Evolutionary conservation across 495 filamentous ascomycete genomes (phyloP).

Genomic region (Lepidopterella palustris): DNA sequence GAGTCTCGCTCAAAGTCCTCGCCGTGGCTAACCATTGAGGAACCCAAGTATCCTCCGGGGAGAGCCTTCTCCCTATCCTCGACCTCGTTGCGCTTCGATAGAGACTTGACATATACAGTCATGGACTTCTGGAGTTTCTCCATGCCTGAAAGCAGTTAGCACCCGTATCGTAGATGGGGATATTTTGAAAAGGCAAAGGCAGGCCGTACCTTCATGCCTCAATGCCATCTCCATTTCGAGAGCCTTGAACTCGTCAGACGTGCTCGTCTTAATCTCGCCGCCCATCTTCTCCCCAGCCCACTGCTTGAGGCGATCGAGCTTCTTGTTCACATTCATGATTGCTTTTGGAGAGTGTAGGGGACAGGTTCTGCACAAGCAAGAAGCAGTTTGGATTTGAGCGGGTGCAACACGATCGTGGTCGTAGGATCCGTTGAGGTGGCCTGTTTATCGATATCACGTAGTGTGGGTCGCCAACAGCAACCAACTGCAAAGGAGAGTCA

Average conservation of each 20-base stretch:
- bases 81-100: slow-evolving; percentile 77
- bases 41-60: slow-evolving; percentile 73
- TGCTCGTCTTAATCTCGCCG: slow-evolving; percentile 77
- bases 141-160: slow-evolving; percentile 55
- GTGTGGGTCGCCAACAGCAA: neutral
- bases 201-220: slow-evolving; percentile 71
- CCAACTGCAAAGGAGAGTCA: neutral
- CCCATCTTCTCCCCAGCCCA: slow-evolving; percentile 98
- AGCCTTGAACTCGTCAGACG: slow-evolving; percentile 88
- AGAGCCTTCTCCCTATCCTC: slow-evolving; percentile 81
- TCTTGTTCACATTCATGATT: slow-evolving; percentile 90
- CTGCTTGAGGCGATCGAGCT: slow-evolving; percentile 94
- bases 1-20: slow-evolving; percentile 91
- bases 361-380: neutral
- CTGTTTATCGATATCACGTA: neutral
- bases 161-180: neutral
- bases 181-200: neutral
- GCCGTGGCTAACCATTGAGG: slow-evolving; percentile 83
- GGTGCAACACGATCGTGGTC: neutral
- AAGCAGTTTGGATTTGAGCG: neutral
- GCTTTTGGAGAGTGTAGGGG: neutral
- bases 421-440: neutral
- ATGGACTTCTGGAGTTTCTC: slow-evolving; percentile 87
- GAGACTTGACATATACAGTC: slow-evolving; percentile 81
- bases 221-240: slow-evolving; percentile 90